Evolutionary conservation across 495 filamentous ascomycete genomes (phyloP), one percentile per base, ranked within the genome.

Genomic region (Aspergillus funiculosus): DNA sequence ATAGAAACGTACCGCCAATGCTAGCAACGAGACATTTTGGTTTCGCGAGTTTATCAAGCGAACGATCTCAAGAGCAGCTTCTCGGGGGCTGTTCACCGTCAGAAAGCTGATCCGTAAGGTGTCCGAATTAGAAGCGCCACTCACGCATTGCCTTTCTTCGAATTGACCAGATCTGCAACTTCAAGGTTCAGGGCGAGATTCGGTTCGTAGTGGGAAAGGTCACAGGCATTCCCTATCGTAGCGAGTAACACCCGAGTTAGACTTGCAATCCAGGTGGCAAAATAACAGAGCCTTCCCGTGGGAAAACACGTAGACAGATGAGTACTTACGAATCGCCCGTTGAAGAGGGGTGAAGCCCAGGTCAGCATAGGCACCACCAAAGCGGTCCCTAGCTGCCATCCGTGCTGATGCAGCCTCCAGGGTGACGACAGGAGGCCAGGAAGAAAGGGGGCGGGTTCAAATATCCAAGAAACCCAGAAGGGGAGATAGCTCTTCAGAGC

Each of bases 371-470:
- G 79, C 81, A 69, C 83, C 83, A 75, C 84, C 83, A 74, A 91
- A 97, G 64, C 91, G 89, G 76, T 97, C 92, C 69, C 92, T 81
- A 53, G 90, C 85, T 60, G 91, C 91, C 75, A 90, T 94, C 50
- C 94, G 82, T 67, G 91, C 89, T 57, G 91, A 94, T 53, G 88
- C 83, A 53, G 94, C 91, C 80, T 97, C 92, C 91, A 96, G 69
- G 57, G 51, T 74, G 72, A 51, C 59, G 62, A 53, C 50, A 24
- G 54, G 47, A 41, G 45, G 39, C 48, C 41, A 36, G 47, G 27
- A 44, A 39, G 8, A 27, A 32, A 40, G 30, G 39, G 39, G 42
- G 24, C 24, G 39, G 21, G 35, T 28, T 15, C 34, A 43, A 25
- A 31, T 30, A 49, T 29, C 6, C 11, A 43, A 38, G 22, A 48